Percentiles rank a stretch among this genome's conserved stretches.
Evolutionary conservation across 768 basidiomycete species (phyloP).

Genomic region (Lenzites betulinus): DNA sequence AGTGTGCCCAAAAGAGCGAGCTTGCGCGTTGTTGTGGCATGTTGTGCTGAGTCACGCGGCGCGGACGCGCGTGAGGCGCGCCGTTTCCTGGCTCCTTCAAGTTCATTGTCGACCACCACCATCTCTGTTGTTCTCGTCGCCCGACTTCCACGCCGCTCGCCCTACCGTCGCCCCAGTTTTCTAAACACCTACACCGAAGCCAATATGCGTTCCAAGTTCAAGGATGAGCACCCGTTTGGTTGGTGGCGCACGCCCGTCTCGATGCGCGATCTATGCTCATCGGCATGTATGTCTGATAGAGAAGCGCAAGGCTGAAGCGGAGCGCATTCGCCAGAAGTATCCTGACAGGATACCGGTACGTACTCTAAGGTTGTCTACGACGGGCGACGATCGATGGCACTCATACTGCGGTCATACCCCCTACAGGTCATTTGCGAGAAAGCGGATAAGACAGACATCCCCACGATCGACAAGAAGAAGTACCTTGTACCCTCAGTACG

Average conservation of each 20-base stretch:
- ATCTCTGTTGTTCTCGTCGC: constrained; percentile 18
- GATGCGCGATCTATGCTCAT: constrained; percentile 38
- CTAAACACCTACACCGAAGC: neutral
- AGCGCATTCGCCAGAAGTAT: constrained; percentile 98
- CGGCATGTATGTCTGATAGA: constrained; percentile 50
- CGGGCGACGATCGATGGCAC: neutral
- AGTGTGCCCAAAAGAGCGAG: constrained; percentile 16
- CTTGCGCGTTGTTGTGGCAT: constrained; percentile 28
- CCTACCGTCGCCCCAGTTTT: neutral
- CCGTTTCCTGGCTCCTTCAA: constrained; percentile 25
- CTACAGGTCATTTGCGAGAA: constrained; percentile 99
- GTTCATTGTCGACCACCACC: constrained; percentile 23
- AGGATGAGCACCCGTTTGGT: constrained; percentile 99
- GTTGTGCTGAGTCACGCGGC: constrained; percentile 27
- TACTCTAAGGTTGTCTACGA: constrained; percentile 21
- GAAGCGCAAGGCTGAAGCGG: constrained; percentile 99
- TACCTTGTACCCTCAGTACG: constrained; percentile 96
- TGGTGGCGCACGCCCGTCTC: constrained; percentile 36
- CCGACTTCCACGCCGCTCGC: constrained; percentile 8
- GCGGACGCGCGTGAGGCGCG: constrained; percentile 24
- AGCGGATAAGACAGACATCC: constrained; percentile 97
- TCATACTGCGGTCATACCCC: constrained; percentile 2
- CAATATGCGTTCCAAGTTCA: constrained; percentile 91
- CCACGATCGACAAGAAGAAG: constrained; percentile 99
- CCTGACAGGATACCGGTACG: constrained; percentile 96